Base-by-base conservation (phyloP, 139 green algal species). In the Dunaliella primolecta region DNA sequence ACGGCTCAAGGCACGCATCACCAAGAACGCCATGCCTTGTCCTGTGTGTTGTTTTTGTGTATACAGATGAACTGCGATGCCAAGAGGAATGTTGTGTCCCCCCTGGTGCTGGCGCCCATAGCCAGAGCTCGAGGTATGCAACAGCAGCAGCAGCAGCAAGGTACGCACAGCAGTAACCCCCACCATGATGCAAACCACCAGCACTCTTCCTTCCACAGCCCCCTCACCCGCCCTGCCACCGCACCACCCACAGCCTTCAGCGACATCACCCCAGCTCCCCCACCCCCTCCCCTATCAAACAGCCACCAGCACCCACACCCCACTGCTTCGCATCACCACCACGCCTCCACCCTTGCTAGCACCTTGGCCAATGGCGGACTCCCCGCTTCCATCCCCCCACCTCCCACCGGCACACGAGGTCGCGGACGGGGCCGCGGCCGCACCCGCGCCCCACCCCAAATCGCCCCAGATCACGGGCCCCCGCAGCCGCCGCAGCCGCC, bases 21-120 rank as follows among this genome's bases (percentile, higher is more conserved):
- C n/a, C n/a, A n/a, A n/a, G n/a, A n/a, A n/a, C n/a, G n/a, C n/a
- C n/a, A n/a, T n/a, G n/a, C n/a, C n/a, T n/a, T n/a, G n/a, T n/a
- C n/a, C n/a, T n/a, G n/a, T n/a, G n/a, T n/a, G n/a, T n/a, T n/a
- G n/a, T n/a, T n/a, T n/a, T 23, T 64, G 15, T 34, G 1, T 34
- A 24, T 74, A 38, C 78, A 83, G 78, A 83, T 83, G 78, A 83
- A 74, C 37, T 83, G 78, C 38, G 78, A 83, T 24, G 37, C 32
- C 55, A 78, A 84, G 80, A 32, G 32, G 56, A 31, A 78, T 25
- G 2, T 36, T 1, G n/a, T 36, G 38, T 24, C 31, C 11, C 79
- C 80, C 1, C 56, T 78, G 29, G 7, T 33, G 7, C 2, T 78
- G 38, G 56, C 56, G 29, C 56, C n/a, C n/a, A n/a, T n/a, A n/a